Evolutionary conservation across 2,329 filamentous ascomycete species (phyloP).

Genomic region (Microsporum ferrugineum): DNA sequence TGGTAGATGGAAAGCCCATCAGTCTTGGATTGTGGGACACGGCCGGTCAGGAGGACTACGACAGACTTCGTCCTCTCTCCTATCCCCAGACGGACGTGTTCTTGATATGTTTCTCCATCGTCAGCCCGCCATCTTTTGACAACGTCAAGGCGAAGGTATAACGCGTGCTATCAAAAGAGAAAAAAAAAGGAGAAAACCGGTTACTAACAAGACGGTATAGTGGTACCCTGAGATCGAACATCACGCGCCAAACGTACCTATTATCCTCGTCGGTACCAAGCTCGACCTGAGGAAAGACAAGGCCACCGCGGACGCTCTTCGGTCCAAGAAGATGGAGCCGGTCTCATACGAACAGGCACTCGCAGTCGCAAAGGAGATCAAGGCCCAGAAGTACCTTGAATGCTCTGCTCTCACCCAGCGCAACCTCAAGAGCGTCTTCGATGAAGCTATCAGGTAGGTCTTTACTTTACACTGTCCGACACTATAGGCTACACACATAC

Average conservation of each 20-base stretch:
- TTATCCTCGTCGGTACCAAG: constrained; percentile 95
- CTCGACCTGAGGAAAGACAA: constrained; percentile 87
- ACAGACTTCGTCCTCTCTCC: constrained; percentile 82
- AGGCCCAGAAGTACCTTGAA: constrained; percentile 92
- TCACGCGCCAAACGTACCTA: constrained; percentile 87
- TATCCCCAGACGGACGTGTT: constrained; percentile 99
- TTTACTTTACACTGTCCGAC: not conserved
- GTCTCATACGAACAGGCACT: constrained; percentile 89
- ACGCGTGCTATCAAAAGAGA: not conserved
- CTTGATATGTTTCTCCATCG: constrained; percentile 95
- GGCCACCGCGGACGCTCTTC: constrained; percentile 66
- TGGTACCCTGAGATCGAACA: constrained; percentile 98
- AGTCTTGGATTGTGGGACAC: constrained; percentile 97
- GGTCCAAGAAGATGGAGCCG: constrained; percentile 91
- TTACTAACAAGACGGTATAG: constrained; percentile 37
- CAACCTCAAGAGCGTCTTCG: constrained; percentile 96
- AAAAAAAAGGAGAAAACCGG: not conserved
- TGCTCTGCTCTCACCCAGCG: constrained; percentile 94
- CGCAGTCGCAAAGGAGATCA: constrained; percentile 82
- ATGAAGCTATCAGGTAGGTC: constrained; percentile 89
- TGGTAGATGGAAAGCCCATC: constrained; percentile 97
- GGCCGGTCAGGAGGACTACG: constrained; percentile 96
- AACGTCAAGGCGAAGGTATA: constrained; percentile 94
- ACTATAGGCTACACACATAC: not conserved
- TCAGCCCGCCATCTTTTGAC: constrained; percentile 94